Conservation (phyloP, 768 basidiomycete species). For the Boletus rex-veris region DNA sequence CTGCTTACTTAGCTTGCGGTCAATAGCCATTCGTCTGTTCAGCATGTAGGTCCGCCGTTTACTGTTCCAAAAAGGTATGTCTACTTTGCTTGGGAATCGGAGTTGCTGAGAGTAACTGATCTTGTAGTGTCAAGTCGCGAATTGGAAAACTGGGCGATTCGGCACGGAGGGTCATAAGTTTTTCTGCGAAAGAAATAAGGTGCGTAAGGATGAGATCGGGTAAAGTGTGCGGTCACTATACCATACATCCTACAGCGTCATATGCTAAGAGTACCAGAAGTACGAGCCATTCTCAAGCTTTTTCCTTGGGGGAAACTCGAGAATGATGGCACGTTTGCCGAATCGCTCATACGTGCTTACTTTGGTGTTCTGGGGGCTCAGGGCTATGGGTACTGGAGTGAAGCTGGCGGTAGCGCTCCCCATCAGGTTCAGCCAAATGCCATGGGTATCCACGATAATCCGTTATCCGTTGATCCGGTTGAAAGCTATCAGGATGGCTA, state of each 20-base stretch:
- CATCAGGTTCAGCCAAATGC: constrained; percentile 27
- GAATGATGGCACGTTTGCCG: constrained; percentile 38
- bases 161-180: constrained; percentile 31
- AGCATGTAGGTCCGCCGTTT: constrained; percentile 28
- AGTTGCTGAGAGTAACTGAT: constrained; percentile 2
- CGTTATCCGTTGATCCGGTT: constrained; percentile 6
- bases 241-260: constrained; percentile 26
- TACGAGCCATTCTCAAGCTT: constrained; percentile 33
- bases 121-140: constrained; percentile 33
- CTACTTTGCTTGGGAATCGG: not conserved
- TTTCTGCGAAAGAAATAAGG: constrained; percentile 36
- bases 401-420: constrained; percentile 32
- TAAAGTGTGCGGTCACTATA: not conserved
- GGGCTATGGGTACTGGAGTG: constrained; percentile 42
- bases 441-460: not conserved
- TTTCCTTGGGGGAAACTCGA: constrained; percentile 45
- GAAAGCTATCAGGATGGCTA: constrained; percentile 33
- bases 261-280: constrained; percentile 35
- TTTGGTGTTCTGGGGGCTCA: constrained; percentile 38
- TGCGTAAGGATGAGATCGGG: constrained; percentile 8
- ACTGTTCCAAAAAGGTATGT: constrained; percentile 29
- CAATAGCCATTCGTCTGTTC: constrained; percentile 28
- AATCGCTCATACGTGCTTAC: constrained; percentile 34
- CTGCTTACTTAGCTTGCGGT: not conserved
- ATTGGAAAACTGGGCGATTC: constrained; percentile 33